phyloP scores from a whole-genome alignment of 2,329 filamentous ascomycete species.

The Trichoderma koningii region DNA sequence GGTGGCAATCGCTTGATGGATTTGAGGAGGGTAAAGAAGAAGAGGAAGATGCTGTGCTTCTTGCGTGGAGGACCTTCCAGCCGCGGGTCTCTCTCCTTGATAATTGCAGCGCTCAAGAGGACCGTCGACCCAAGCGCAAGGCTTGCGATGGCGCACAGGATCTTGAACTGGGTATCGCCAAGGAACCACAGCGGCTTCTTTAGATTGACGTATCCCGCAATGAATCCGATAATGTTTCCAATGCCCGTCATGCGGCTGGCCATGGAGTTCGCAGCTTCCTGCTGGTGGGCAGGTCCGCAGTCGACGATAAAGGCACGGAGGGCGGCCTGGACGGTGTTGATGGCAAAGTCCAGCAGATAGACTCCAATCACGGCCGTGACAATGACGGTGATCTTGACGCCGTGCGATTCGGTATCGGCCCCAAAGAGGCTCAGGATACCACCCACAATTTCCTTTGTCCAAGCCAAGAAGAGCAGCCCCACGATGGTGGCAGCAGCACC shows the following conservation, averaged over 20 bases:
- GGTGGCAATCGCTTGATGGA: conserved; percentile 78
- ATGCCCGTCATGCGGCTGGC: conserved; percentile 82
- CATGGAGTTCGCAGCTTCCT: conserved; percentile 93
- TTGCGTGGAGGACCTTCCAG: conserved; percentile 64
- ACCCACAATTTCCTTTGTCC: conserved; percentile 71
- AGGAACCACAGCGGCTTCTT: conserved; percentile 75
- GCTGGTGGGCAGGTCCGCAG: conserved; percentile 87
- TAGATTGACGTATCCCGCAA: conserved; percentile 82
- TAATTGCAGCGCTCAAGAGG: conserved; percentile 65
- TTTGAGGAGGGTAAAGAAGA: conserved; percentile 76
- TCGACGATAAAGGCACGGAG: conserved; percentile 93
- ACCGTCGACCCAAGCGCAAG: conserved; percentile 71
- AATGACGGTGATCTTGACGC: conserved; percentile 68
- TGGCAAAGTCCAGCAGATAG: conserved; percentile 89
- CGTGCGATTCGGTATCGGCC: conserved; percentile 63
- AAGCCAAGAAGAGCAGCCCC: conserved; percentile 70
- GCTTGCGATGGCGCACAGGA: conserved; percentile 82
- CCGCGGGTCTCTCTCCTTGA: conserved; percentile 79
- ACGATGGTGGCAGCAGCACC: conserved; percentile 68
- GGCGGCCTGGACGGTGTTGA: conserved; percentile 94
- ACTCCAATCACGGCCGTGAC: conserved; percentile 81
- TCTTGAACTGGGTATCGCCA: conserved; percentile 88
- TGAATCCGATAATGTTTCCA: conserved; percentile 87
- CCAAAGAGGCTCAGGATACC: conserved; percentile 71
- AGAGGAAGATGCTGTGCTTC: conserved; percentile 68